Evolutionary conservation across 73 alveolate genomes (phyloP), one percentile per base, ranked within the genome.

Genomic region (Breviolum minutum): DNA sequence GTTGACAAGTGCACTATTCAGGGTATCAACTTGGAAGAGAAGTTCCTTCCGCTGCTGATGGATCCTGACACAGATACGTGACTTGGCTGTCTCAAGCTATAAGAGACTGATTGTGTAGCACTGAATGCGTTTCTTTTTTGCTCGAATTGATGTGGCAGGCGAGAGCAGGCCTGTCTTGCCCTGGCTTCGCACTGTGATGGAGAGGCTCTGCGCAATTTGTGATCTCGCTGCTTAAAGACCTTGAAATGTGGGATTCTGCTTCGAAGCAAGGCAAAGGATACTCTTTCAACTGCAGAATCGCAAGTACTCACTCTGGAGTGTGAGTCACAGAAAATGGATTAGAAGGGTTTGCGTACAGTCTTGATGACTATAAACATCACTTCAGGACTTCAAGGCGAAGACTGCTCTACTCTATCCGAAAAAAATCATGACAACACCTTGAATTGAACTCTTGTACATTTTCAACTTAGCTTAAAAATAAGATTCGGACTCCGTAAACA

Each of bases 111-210:
- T n/a, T 74, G 26, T 74, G 48, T 14, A 14, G 19, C 22, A 2
- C 13, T 66, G 19, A 10, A n/a, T 19, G 11, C 64, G 17, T 27
- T 30, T n/a, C 69, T 81, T 32, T 16, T 27, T 40, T 40, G 3
- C 30, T 16, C 24, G 22, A n/a, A 17, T 22, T 16, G 48, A 5
- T 74, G 6, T 61, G 14, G 4, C 17, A 89, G 96, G 96, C 96
- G 96, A 89, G 96, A 89, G 86, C 73, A 27, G 6, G 96, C 96
- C 14, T 89, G 96, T 77, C 64, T 68, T 20, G 96, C 96, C 63
- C 63, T 89, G 85, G 96, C 96, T 16, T 19, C 60, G 29, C 77
- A 74, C 64, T 71, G 95, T 26, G 74, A 77, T 61, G 48, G 76
- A 48, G 87, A 89, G 96, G 96, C 86, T 9, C 84, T 30, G 87